Percentiles rank a stretch among this genome's conserved stretches.
These are phyloP conservation scores for Cairneyella variabilis DNA, from an alignment of 495 filamentous ascomycete species.

Conservation along the genomic window DNA sequence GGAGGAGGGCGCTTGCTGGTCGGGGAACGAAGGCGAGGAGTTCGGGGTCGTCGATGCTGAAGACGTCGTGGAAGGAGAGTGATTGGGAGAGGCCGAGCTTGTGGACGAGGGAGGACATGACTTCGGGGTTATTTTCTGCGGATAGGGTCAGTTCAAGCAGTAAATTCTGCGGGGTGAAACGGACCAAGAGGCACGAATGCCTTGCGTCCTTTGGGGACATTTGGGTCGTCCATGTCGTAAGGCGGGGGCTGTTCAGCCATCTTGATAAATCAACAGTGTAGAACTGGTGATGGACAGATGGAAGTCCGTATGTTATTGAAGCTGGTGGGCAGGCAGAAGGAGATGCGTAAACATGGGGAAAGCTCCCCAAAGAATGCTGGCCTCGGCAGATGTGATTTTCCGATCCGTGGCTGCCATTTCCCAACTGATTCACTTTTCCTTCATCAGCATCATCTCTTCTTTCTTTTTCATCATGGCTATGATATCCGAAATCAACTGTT, in stretches of 20 bases:
- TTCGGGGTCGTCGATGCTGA: constrained; percentile 73
- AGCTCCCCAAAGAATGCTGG: too few relatives aligned
- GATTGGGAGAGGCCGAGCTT: constrained; percentile 65
- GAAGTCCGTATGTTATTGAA: too few relatives aligned
- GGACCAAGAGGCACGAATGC: constrained; percentile 38
- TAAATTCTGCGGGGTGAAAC: background rate
- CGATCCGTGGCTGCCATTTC: too few relatives aligned
- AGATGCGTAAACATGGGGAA: too few relatives aligned
- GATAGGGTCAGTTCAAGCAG: background rate
- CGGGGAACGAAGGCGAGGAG: constrained; percentile 77
- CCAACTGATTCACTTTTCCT: too few relatives aligned
- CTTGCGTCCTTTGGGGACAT: constrained; percentile 28
- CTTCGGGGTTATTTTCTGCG: constrained; percentile 60
- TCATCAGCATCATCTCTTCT: too few relatives aligned
- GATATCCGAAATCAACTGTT: too few relatives aligned
- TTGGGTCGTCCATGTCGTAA: constrained; percentile 14
- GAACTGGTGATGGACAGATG: too few relatives aligned
- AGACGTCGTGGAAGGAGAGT: constrained; percentile 78
- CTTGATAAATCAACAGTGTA: too few relatives aligned
- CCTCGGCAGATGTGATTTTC: too few relatives aligned
- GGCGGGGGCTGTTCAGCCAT: too few relatives aligned
- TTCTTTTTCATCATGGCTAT: too few relatives aligned
- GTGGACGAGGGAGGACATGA: constrained; percentile 73
- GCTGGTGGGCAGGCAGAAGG: background rate
- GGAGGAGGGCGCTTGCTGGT: constrained; percentile 76